A percentile compares a stretch with the other conserved stretches of the same genome.
Conservation (phyloP, 129 eudicot species). For the Centaurea solstitialis region DNA sequence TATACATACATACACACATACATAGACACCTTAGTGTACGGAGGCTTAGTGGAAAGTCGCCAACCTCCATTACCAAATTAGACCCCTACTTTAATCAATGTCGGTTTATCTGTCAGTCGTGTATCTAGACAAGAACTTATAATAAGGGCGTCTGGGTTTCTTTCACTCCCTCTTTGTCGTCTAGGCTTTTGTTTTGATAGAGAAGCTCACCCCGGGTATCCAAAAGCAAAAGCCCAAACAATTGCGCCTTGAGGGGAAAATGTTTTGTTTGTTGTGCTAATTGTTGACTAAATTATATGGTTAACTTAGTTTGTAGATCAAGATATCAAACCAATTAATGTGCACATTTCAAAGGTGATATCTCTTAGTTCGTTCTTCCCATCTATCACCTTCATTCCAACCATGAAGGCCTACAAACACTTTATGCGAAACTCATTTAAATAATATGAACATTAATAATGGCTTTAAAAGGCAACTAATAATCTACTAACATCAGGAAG, state of each 20-base stretch:
- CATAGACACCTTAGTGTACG: not conserved
- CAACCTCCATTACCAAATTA: not conserved
- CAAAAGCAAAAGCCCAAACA: not conserved
- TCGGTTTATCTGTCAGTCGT: not conserved
- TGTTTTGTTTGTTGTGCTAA: no score
- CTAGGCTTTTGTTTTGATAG: not conserved
- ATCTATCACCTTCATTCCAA: not conserved
- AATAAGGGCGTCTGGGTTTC: not conserved
- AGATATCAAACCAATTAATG: not conserved
- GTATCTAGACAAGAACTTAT: not conserved
- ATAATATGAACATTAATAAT: no score
- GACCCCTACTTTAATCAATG: not conserved
- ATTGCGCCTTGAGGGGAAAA: not conserved
- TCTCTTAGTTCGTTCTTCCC: not conserved
- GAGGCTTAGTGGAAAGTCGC: not conserved
- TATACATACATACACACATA: not conserved
- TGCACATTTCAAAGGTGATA: not conserved
- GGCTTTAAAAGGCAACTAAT: not conserved
- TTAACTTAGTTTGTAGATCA: not conserved
- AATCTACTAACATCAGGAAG: not conserved
- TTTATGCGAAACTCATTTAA: no score
- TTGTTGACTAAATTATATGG: not conserved
- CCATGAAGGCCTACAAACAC: not conserved
- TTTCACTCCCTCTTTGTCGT: not conserved
- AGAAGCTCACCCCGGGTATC: not conserved